Percentiles rank a stretch among this genome's conserved stretches.
Evolutionary conservation across 2,329 filamentous ascomycete species (phyloP).

Genomic region (Penicillium sp.): DNA sequence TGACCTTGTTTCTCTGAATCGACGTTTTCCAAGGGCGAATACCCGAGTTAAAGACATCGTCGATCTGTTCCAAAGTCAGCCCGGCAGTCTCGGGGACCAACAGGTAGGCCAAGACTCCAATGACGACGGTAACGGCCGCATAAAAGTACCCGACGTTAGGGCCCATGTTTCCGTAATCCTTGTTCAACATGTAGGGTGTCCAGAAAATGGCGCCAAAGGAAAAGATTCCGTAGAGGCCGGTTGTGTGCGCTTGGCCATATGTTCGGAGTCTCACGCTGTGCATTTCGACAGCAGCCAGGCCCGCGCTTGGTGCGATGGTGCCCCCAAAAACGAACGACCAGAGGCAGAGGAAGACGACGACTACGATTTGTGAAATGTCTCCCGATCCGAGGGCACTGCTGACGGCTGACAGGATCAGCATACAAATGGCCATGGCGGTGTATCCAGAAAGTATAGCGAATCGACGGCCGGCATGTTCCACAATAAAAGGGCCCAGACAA

Average conservation of each 20-base stretch:
- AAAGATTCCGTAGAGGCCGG: constrained; percentile 19
- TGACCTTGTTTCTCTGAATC: constrained; percentile 12
- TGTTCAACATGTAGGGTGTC: constrained; percentile 23
- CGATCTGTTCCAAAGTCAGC: constrained; percentile 25
- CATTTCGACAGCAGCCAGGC: constrained; percentile 23
- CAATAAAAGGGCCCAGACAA: constrained; percentile 12
- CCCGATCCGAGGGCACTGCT: constrained; percentile 15
- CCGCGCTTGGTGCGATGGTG: constrained; percentile 19
- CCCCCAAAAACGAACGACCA: constrained; percentile 25
- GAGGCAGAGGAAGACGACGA: constrained; percentile 22
- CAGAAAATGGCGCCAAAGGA: constrained; percentile 21
- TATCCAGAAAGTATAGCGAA: constrained; percentile 19
- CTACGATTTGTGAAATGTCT: constrained; percentile 16
- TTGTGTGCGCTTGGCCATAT: constrained; percentile 23
- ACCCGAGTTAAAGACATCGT: constrained; percentile 19
- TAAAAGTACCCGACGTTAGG: constrained; percentile 28
- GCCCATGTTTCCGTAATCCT: constrained; percentile 23
- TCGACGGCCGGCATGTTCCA: constrained; percentile 22
- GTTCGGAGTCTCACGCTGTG: constrained; percentile 24
- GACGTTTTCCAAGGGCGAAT: constrained; percentile 23
- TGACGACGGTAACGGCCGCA: constrained; percentile 16
- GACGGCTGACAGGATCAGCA: constrained; percentile 19
- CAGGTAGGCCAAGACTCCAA: constrained; percentile 13
- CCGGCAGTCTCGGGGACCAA: constrained; percentile 23
- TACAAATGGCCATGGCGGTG: constrained; percentile 18